These are phyloP conservation scores for Neofusicoccum ribis DNA, from an alignment of 2,329 filamentous ascomycete species.

Conservation along the genomic window DNA sequence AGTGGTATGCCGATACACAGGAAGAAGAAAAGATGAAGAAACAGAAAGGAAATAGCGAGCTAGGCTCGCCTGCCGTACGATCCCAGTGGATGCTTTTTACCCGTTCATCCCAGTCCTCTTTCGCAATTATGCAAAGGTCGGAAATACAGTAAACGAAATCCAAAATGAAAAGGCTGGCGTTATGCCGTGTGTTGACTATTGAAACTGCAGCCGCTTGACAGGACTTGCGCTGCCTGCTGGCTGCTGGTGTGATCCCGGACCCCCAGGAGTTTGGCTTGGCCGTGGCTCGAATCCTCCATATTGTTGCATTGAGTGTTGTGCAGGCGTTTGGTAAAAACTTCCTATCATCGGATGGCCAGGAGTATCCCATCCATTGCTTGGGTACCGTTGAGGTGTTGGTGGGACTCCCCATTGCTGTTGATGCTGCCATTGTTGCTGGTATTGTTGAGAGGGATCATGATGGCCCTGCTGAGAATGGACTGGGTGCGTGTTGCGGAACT, in stretches of 20 bases:
- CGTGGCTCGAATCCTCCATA: conserved; percentile 1
- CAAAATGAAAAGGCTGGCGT: neutral
- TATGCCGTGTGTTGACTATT: neutral
- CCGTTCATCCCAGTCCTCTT: neutral
- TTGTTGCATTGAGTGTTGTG: conserved; percentile 10
- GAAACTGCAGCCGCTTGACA: conserved; percentile 8
- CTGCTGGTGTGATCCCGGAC: neutral
- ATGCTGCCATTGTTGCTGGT: conserved; percentile 21
- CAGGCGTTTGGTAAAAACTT: conserved; percentile 10
- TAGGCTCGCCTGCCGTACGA: neutral
- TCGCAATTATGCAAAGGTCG: neutral
- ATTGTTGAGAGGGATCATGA: conserved; percentile 21
- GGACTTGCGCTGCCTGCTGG: neutral
- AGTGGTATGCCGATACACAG: conserved; percentile 15
- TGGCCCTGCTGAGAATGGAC: conserved; percentile 6
- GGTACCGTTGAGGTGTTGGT: conserved; percentile 4
- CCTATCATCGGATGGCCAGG: conserved; percentile 13
- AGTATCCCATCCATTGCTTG: neutral
- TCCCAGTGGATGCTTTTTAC: neutral
- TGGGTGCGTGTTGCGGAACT: conserved; percentile 48
- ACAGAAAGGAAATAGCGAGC: neutral
- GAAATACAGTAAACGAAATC: neutral
- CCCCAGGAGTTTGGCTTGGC: neutral
- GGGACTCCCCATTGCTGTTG: neutral
- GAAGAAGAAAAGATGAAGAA: conserved; percentile 1